Evolutionary conservation across 352 stramenopile species (phyloP), one percentile per base, ranked within the genome.

Genomic region (Phytopythium chamaehyphon): DNA sequence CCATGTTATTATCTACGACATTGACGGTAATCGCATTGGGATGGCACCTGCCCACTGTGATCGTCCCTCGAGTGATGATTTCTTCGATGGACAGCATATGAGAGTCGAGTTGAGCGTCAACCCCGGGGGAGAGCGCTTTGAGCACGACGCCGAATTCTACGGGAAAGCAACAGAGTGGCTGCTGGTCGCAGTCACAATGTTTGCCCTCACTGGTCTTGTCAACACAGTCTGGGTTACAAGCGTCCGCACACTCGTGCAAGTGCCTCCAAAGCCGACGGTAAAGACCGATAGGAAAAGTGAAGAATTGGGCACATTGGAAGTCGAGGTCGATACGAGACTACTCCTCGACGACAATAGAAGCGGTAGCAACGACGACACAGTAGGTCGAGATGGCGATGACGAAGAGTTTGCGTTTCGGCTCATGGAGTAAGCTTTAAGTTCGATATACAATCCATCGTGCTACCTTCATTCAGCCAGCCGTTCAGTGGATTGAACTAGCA

Each of bases 1-100:
- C 40, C 76, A 93, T 66, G 85, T 91, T 40, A 73, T 93, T 40
- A 77, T 93, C 55, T 91, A 91, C 51, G 80, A 91, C 54, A 63
- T 84, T 10, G 78, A 88, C 42, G 89, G 87, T 31, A 54, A 76
- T 24, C 80, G 80, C 19, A 69, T 91, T 5, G 83, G 78, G 6
- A 77, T 93, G 35, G 74, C 69, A 1, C 31, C 59, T 44, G 83
- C 83, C 1, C 63, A 74, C 48, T 92, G 79, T 31, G 70, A 88
- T 28, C 47, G 47, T 2, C 46, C 45, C 1, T 22, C 10, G 16
- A 12, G 18, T 10, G n/a, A 3, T 7, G 7, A 14, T 14, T 9
- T 42, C n/a, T 19, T 51, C 15, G 47, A 44, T 23, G 46, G 57
- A 12, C 57, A 62, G 51, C 45, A 57, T 12, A 59, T 64, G 36